Conservation (phyloP, 2,329 filamentous ascomycete species). For the Eutypella sp. region DNA sequence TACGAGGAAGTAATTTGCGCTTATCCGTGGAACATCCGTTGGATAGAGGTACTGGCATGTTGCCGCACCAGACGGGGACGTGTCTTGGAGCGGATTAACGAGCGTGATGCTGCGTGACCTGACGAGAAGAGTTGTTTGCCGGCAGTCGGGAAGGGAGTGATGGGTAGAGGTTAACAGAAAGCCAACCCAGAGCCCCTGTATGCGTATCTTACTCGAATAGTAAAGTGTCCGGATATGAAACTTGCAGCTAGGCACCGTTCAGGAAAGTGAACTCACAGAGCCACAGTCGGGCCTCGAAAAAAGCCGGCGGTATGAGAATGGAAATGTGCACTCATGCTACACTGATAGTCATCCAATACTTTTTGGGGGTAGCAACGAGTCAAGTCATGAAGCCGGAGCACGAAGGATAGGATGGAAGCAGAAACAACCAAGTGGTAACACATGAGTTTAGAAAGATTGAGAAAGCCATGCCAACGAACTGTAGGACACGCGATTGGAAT, state of each 20-base stretch:
- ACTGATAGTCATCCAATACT: no score
- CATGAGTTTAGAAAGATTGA: no score
- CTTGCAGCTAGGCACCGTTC: not conserved
- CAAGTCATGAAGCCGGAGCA: no score
- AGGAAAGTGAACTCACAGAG: not conserved
- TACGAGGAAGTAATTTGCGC: slow-evolving; percentile 13
- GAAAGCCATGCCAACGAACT: no score
- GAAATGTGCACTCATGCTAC: no score
- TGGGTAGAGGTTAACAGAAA: no score
- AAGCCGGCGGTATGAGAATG: not conserved
- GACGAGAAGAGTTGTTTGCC: not conserved
- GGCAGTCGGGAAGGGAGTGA: no score
- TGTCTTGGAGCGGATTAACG: slow-evolving; percentile 2
- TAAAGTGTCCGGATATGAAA: not conserved
- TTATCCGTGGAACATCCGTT: not conserved
- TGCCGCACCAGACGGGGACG: not conserved
- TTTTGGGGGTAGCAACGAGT: no score
- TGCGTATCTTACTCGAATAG: not conserved
- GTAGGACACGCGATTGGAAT: no score
- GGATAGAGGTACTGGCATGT: not conserved
- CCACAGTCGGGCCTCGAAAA: not conserved
- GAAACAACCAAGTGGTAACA: no score
- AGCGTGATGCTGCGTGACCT: slow-evolving; percentile 7
- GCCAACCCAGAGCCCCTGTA: not conserved
- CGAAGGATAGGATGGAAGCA: no score